Evolutionary conservation across 805 yeast species (phyloP), one percentile per base, ranked within the genome.

Genomic region (Ogataea degrootiae): DNA sequence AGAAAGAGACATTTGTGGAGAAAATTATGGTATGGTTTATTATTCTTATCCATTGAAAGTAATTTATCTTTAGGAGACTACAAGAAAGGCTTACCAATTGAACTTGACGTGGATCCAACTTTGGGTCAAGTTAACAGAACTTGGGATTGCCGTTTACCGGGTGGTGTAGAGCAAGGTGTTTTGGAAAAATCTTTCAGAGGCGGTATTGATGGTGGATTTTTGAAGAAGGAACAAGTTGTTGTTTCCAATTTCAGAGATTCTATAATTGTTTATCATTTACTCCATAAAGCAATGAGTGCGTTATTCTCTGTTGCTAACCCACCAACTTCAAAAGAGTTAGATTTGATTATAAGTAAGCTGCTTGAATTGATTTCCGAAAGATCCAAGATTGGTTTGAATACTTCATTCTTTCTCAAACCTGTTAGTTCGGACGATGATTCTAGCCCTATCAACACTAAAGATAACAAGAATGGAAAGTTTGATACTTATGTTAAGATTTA

Each of bases 191-290:
- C 66, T 9, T 68, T 66, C 55, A 57, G 48, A 38, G 67, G 68
- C 19, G 39, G 39, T 12, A 34, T 37, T n/a, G 39, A 39, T 39
- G 42, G 42, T 39, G 49, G 49, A 16, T 41, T 56, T n/a, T 52
- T 67, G 42, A 58, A 60, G 35, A 55, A 61, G 50, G 83, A 78
- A 53, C 62, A 75, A 36, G 64, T 72, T 21, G 76, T 78, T 29
- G 77, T 78, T 8, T 67, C 71, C 43, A 73, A 74, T 56, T 72
- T 74, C 38, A 73, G 74, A 22, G 69, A 71, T 26, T 76, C 78
- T 41, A 71, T 71, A 47, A 69, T 70, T 38, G 70, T 76, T 33
- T 79, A 77, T 56, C 63, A 67, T 34, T 57, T 75, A 44, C 61
- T 78, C 2, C 65, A 69, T 41, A 66, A 59, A 46, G 72, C 71